These are phyloP conservation scores for Brettanomyces custersianus DNA, from an alignment of 805 yeast species.

Conservation along the genomic window DNA sequence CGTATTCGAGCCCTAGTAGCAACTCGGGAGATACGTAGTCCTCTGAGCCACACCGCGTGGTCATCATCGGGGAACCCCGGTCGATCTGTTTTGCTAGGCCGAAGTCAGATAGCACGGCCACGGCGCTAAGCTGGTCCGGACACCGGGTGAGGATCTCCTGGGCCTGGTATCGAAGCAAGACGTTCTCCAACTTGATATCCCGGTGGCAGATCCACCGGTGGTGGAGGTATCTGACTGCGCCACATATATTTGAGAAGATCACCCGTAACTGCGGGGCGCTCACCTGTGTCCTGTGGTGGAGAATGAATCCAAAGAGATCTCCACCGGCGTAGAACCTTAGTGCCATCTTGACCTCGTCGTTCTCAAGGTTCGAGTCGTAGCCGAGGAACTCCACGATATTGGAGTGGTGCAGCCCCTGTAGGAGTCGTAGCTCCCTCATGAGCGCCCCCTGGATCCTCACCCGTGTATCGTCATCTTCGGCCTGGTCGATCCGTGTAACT, in stretches of 20 bases:
- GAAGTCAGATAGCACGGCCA: conserved; percentile 72
- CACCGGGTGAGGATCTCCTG: conserved; percentile 20
- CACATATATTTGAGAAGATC: conserved; percentile 59
- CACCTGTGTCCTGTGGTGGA: conserved; percentile 33
- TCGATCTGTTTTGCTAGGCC: conserved; percentile 74
- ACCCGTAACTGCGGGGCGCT: conserved; percentile 44
- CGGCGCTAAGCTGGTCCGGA: not conserved
- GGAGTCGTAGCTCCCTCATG: conserved; percentile 65
- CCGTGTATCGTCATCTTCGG: conserved; percentile 28
- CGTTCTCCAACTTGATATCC: conserved; percentile 84
- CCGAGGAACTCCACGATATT: conserved; percentile 58
- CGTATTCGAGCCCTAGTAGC: conserved; percentile 81
- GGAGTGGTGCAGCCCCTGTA: conserved; percentile 54
- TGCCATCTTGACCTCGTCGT: conserved; percentile 34
- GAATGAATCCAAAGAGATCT: conserved; percentile 62
- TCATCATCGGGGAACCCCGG: conserved; percentile 50
- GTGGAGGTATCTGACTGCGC: conserved; percentile 70
- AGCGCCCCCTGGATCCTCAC: conserved; percentile 53
- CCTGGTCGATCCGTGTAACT: conserved; percentile 31
- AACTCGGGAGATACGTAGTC: conserved; percentile 96
- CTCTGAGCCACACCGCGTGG: conserved; percentile 92
- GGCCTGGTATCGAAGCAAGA: conserved; percentile 35
- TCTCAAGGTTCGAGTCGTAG: conserved; percentile 26
- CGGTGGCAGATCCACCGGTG: conserved; percentile 66
- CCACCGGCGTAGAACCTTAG: conserved; percentile 81